Base-by-base conservation (phyloP, 768 basidiomycete genomes). In the Agrocybe praecox region DNA sequence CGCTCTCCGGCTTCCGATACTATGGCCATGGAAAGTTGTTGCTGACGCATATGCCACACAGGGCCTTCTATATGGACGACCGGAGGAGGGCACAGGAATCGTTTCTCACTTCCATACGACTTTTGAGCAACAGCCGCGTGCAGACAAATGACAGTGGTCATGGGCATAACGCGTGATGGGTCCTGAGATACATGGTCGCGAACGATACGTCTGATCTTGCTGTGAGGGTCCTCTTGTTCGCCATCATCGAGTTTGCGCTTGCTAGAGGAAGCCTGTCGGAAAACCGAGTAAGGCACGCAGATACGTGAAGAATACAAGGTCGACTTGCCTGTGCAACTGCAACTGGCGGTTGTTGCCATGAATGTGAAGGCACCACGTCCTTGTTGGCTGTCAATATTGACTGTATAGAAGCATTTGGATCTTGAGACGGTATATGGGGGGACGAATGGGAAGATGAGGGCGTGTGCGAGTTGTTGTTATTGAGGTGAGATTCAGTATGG, bases 121-220 rank as follows among this genome's bases (percentile, higher is more conserved):
- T 97, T 97, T 76, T 97, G 95, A 1, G 93, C 95, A 49, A 95
- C 93, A 29, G 92, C 92, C 22, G 94, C 93, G 67, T 96, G 94
- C 52, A 95, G 80, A 63, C 91, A 94, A 59, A 93, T 85, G 29
- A 94, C 90, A 36, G 92, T 94, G 34, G 92, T 94, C 92, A 94
- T 93, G 57, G 90, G 89, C 75, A 90, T 83, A 63, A 89, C 84
- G 60, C 87, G 88, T 48, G 83, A 70, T 9, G 87, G 86, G 64
- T 92, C 89, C 66, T 89, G 87, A 32, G 85, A 84, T 61, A 91
- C 83, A 69, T 91, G 90, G 72, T 92, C 89, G 71, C 88, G 88
- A 48, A 92, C 88, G 62, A 90, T 89, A 65, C 91, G 88, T 55
- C 91, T 84, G 68, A 92, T 92, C 79, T 93, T 93, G 62, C 76